A percentile compares a stretch with the other conserved stretches of the same genome.
phyloP scores from a whole-genome alignment of 768 basidiomycete genomes.

The Sarcomyxa edulis region DNA sequence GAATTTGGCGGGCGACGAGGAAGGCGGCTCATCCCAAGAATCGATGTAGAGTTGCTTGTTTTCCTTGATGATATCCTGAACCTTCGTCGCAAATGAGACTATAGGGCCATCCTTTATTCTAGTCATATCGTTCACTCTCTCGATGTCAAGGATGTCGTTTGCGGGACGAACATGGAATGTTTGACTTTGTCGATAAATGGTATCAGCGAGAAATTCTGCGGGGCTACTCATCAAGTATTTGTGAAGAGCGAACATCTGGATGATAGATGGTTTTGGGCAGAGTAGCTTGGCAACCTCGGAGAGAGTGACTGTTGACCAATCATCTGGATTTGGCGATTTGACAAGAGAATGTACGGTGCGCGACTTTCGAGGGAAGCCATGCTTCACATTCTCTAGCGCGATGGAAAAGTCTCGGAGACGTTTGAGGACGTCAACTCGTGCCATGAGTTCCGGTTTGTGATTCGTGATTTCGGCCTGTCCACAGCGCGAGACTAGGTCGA shows the following conservation, averaged over 20 bases:
- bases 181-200: conserved; percentile 40
- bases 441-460: conserved; percentile 36
- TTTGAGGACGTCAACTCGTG: conserved; percentile 61
- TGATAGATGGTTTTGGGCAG: conserved; percentile 24
- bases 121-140: conserved; percentile 44
- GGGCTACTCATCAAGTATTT: conserved; percentile 55
- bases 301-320: conserved; percentile 55
- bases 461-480: conserved; percentile 26
- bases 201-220: conserved; percentile 46
- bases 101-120: conserved; percentile 33
- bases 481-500: conserved; percentile 43
- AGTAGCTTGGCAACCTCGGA: conserved; percentile 45
- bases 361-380: conserved; percentile 18
- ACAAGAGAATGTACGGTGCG: conserved; percentile 41
- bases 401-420: conserved; percentile 50
- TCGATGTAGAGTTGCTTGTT: conserved; percentile 22
- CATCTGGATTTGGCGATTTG: conserved; percentile 36
- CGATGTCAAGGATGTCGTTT: conserved; percentile 46
- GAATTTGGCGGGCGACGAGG: conserved; percentile 21
- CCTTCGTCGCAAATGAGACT: conserved; percentile 46
- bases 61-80: conserved; percentile 30
- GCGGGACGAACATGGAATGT: conserved; percentile 61
- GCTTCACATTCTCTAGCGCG: conserved; percentile 35
- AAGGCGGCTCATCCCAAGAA: conserved; percentile 25
- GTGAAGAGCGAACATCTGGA: conserved; percentile 48